phyloP scores from a whole-genome alignment of 164 flowering plant genomes.

The Platanus orientalis region DNA sequence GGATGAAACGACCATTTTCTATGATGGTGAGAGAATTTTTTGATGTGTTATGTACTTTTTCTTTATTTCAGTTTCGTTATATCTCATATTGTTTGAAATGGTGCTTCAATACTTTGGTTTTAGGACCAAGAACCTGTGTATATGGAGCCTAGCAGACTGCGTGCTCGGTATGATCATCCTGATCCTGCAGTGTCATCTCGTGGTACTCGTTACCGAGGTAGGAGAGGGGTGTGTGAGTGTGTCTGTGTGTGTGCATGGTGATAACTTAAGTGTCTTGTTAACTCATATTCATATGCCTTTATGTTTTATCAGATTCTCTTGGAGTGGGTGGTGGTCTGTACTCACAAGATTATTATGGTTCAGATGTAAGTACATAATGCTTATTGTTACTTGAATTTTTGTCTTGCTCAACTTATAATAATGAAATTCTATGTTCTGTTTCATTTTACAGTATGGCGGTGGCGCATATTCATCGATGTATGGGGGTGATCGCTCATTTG shows the following conservation, averaged over 20 bases:
- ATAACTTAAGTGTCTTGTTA: too few relatives aligned
- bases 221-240: neutral
- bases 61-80: neutral
- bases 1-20: slow-evolving; percentile 51
- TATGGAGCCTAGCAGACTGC: slow-evolving; percentile 47
- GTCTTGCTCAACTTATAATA: neutral
- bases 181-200: slow-evolving; percentile 34
- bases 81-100: neutral
- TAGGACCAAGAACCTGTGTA: slow-evolving; percentile 53
- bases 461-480: slow-evolving; percentile 39
- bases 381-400: too few relatives aligned
- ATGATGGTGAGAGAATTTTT: slow-evolving; percentile 34
- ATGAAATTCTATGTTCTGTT: neutral
- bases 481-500: slow-evolving; percentile 39
- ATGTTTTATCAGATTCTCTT: slow-evolving; percentile 35
- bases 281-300: too few relatives aligned
- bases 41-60: neutral
- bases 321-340: slow-evolving; percentile 29
- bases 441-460: slow-evolving; percentile 38
- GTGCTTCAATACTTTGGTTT: slow-evolving; percentile 7
- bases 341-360: slow-evolving; percentile 45
- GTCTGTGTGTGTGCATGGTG: neutral
- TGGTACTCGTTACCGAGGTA: slow-evolving; percentile 47
- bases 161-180: slow-evolving; percentile 53
- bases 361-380: slow-evolving; percentile 37